Evolutionary conservation across 148 eudicot genomes (phyloP), one percentile per base, ranked within the genome.

Genomic region (Rhododendron molle): DNA sequence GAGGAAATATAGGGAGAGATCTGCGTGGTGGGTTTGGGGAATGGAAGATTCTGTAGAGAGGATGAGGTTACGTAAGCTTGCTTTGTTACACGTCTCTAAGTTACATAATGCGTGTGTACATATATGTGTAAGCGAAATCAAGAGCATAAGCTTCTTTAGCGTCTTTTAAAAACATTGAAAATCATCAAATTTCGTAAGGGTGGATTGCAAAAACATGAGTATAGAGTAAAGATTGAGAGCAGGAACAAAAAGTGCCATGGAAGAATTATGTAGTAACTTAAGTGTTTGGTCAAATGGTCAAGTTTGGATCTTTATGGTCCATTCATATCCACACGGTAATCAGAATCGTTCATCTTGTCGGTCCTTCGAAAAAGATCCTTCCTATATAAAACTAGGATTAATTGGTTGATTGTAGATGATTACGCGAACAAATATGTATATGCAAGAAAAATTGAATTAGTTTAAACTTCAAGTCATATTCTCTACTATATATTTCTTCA

Each of bases 101-200:
- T 60, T 60, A 60, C 11, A 7, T 8, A 23, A 60, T 60, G 28
- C 0, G 26, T 12, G 11, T 7, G 28, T 52, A 16, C 1, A 2
- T 1, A 0, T 3, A 0, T 2, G 2, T 1, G 0, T 5, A 20
- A 62, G 69, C 3, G 12, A 6, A 23, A 7, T 23, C 3, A 8
- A 4, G 12, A 2, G 30, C 12, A 0, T 1, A 9, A 58, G n/a
- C n/a, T 58, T 56, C 62, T 18, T 18, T 18, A 20, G 8, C 1
- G 30, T 67, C 32, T 26, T 11, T 26, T 3, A 67, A 11, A 58
- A 58, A 58, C 32, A n/a, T 65, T 12, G 1, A 8, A 8, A 23
- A 9, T 58, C 9, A 26, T 3, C 14, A 67, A 11, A 26, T 0
- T 0, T 26, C 0, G 32, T 11, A 26, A 9, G 73, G 14, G 4